Base-by-base conservation (phyloP, 1,139 yeast species). In the Magnusiomyces fungicola region DNA sequence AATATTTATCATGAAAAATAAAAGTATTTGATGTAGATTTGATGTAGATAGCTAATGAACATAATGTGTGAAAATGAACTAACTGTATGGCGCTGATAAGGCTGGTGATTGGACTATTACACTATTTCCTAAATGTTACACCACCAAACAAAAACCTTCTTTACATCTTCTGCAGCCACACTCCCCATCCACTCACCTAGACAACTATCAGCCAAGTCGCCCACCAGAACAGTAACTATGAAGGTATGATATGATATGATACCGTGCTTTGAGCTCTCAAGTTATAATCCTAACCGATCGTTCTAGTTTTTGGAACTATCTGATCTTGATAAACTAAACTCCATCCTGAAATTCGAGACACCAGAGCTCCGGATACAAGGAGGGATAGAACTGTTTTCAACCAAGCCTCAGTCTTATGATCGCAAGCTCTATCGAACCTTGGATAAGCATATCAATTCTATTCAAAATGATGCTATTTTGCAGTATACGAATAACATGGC, bases 311-410 rank as follows among this genome's bases (percentile, higher is more conserved):
- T 92, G 54, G 97, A 92, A 65, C 95, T 84, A 61, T 83, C 88
- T 34, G 97, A 90, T 61, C 80, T 92, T 27, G 96, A 89, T 65
- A 75, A 84, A 58, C 86, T 92, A 40, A 89, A 89, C 63, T 92
- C 90, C 60, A 85, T 86, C 51, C 79, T 92, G 52, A 83, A 83
- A 59, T 90, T 90, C 65, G 92, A 87, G 58, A 83, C 96, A 3
- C 80, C 81, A 12, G 98, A 94, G 61, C 81, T 90, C 64, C 87
- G 83, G 60, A 77, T 92, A 30, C 79, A 80, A 50, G 97, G 97
- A n/a, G 92, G 95, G 22, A 83, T 96, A 63, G 99, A 92, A 62
- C 73, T 92, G 45, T 92, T 88, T 64, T 87, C 97, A 1, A 92
- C 98, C 1, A 92, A 92, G 63, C 90, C 96, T 1, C 88, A 90